These are phyloP conservation scores for Catunica adiposa DNA, from an alignment of 2,329 filamentous ascomycete species.

Conservation along the genomic window DNA sequence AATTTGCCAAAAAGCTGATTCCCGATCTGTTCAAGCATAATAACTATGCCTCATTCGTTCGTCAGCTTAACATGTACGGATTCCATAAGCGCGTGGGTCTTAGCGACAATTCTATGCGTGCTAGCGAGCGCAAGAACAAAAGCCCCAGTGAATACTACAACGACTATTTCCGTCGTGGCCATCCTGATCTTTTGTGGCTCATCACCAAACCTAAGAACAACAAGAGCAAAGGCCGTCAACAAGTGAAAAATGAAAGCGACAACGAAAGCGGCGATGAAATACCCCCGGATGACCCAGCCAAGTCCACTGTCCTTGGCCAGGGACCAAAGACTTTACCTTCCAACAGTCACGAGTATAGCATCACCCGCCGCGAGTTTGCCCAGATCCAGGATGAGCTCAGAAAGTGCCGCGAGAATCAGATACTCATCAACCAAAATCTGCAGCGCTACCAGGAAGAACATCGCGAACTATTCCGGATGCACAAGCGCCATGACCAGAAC, in stretches of 20 bases:
- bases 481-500: conserved; percentile 86
- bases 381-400: conserved; percentile 65
- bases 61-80: conserved; percentile 92
- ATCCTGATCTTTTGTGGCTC: conserved; percentile 84
- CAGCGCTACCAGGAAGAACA: conserved; percentile 15
- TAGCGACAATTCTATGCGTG: conserved; percentile 94
- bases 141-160: conserved; percentile 97
- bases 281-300: conserved; percentile 25
- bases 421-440: conserved; percentile 70
- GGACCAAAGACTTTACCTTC: conserved; percentile 9
- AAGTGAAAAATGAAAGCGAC: conserved; percentile 50
- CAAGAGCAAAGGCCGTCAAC: conserved; percentile 41
- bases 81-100: conserved; percentile 92
- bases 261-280: conserved; percentile 49
- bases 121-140: conserved; percentile 92
- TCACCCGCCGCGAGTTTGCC: conserved; percentile 57
- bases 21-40: conserved; percentile 98
- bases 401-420: conserved; percentile 71
- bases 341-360: conserved; percentile 9
- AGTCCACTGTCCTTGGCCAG: conserved; percentile 8
- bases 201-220: conserved; percentile 88
- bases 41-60: conserved; percentile 92
- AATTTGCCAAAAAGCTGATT: conserved; percentile 92
- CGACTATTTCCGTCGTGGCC: conserved; percentile 83
- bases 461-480: conserved; percentile 15